These are phyloP conservation scores for Pulveroboletus sp. DNA, from an alignment of 768 basidiomycete species.

Conservation along the genomic window DNA sequence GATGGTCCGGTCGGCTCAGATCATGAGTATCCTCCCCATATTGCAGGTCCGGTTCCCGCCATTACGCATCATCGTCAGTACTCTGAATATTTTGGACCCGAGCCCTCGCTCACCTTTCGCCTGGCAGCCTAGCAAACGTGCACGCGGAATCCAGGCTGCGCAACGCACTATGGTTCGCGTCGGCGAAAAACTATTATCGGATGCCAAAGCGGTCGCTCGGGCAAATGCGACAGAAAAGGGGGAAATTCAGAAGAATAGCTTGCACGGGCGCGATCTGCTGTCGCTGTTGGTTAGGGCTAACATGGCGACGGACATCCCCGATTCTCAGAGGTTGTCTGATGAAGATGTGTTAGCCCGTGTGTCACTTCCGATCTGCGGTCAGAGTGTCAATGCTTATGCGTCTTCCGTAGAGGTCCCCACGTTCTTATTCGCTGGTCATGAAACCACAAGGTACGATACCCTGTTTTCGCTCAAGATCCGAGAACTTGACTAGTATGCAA, in stretches of 20 bases:
- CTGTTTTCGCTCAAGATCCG: background rate
- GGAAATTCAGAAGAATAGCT: conserved; percentile 32
- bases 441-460: background rate
- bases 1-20: conserved; percentile 12
- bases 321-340: conserved; percentile 53
- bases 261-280: conserved; percentile 50
- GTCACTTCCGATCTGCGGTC: conserved; percentile 11
- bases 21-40: conserved; percentile 23
- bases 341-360: conserved; percentile 56
- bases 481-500: background rate
- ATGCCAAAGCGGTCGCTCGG: conserved; percentile 42
- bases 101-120: background rate
- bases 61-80: conserved; percentile 38
- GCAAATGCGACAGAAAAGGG: conserved; percentile 19
- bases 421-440: background rate
- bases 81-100: background rate
- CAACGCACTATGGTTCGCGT: conserved; percentile 45
- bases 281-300: conserved; percentile 1
- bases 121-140: conserved; percentile 21
- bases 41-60: conserved; percentile 35
- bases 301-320: conserved; percentile 48
- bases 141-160: conserved; percentile 23
- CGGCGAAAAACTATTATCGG: conserved; percentile 44
- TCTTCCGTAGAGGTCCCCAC: background rate
- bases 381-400: background rate